Evolutionary conservation across 73 alveolate genomes (phyloP).

Genomic region (Paramecium sexaurelia): DNA sequence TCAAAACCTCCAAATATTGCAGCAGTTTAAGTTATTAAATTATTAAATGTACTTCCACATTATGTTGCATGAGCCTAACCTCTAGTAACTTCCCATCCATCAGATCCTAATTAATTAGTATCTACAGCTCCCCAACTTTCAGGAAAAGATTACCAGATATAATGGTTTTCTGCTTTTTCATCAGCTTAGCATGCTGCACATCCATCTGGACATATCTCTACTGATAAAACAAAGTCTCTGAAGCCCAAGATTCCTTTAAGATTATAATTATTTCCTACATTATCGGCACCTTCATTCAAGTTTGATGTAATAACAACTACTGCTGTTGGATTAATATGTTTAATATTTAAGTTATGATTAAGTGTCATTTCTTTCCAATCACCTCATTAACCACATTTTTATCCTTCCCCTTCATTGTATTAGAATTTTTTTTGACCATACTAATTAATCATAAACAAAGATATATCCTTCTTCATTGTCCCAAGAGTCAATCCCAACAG

Average conservation of each 20-base stretch:
- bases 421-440: not conserved
- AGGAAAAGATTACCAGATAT: not conserved
- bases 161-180: not conserved
- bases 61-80: not conserved
- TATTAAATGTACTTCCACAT: constrained; percentile 10
- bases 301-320: constrained; percentile 22
- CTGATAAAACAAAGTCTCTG: constrained; percentile 4
- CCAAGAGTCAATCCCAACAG: constrained; percentile 34
- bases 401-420: not conserved
- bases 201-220: constrained; percentile 44
- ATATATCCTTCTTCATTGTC: constrained; percentile 41
- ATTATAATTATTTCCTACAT: not conserved
- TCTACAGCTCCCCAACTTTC: not conserved
- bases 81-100: constrained; percentile 43
- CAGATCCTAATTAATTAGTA: not conserved
- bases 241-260: constrained; percentile 52
- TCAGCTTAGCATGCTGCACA: constrained; percentile 23
- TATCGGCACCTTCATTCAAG: not conserved
- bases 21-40: not conserved
- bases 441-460: constrained; percentile 36
- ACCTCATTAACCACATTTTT: not conserved
- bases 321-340: constrained; percentile 28
- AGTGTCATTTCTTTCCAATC: not conserved
- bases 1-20: constrained; percentile 48
- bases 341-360: not conserved